Evolutionary conservation across 192 early-diverging fungal genomes (phyloP), one percentile per base, ranked within the genome.

Genomic region (Chytriomyces confervae): DNA sequence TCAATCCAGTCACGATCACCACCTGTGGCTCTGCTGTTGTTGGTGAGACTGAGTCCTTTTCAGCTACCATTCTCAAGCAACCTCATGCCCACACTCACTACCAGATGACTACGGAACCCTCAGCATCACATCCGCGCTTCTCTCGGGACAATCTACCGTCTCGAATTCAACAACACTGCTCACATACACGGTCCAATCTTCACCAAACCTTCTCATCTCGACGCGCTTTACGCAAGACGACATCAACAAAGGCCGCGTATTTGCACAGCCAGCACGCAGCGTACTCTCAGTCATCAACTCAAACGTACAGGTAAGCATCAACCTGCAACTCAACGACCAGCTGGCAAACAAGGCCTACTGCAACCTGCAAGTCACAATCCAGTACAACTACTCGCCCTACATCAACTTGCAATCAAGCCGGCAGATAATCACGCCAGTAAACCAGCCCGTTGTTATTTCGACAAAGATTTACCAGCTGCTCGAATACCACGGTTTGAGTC

Each of bases 311-410:
- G 46, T 51, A 7, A 76, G 51, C 8, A 64, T 76, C 47, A 47
- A 47, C 7, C 16, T 63, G 24, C 63, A 36, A 10, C 10, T 66
- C 47, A 50, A 16, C 11, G 72, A 75, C 62, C 78, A 43, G 9
- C 36, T 48, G 8, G 64, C 29, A 49, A 74, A 75, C 44, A 46
- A 71, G 18, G 16, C 47, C 1, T n/a, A 49, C 8, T 79, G 78
- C 49, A 75, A 61, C 47, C 18, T 79, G 18, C 57, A 62, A 8
- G 63, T 79, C 6, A 65, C 49, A 2, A 69, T 79, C 27, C 11
- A 68, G n/a, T 79, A 71, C 65, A 64, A 6, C 5, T 79, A 69
- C 62, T 61, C 78, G 44, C 78, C 78, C 3, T 73, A 67, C 43
- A 7, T 64, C 13, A 71, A 79, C 44, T 5, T 61, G 45, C 6